phyloP scores from a whole-genome alignment of 768 basidiomycete genomes.

The Leccinum arenicola region DNA sequence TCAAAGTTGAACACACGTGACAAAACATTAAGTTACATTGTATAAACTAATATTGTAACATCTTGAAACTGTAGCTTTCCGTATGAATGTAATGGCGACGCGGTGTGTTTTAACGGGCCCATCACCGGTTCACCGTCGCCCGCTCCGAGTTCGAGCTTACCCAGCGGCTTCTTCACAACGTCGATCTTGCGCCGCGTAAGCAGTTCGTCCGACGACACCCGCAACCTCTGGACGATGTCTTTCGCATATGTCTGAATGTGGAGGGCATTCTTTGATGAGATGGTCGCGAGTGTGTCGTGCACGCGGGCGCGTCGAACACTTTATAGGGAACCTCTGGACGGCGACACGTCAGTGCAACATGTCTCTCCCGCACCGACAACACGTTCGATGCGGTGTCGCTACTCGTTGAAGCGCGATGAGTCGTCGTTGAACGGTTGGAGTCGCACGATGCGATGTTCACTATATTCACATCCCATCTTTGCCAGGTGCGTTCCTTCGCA shows the following conservation, averaged over 20 bases:
- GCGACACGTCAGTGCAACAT: conserved; percentile 18
- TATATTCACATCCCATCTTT: conserved; percentile 23
- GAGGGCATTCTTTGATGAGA: conserved; percentile 14
- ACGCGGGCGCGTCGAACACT: conserved; percentile 9
- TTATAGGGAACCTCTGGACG: conserved; percentile 19
- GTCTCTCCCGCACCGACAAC: conserved; percentile 15
- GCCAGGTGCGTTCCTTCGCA: conserved; percentile 25
- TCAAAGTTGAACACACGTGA: too few species aligned
- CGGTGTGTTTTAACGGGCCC: too few species aligned
- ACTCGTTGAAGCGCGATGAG: conserved; percentile 15
- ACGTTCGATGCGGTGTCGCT: conserved; percentile 15
- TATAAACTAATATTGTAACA: too few species aligned
- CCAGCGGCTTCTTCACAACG: conserved; percentile 30
- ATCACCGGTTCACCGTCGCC: conserved; percentile 13
- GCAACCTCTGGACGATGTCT: conserved; percentile 31
- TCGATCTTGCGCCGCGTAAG: conserved; percentile 27
- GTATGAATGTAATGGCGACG: too few species aligned
- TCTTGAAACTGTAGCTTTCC: too few species aligned
- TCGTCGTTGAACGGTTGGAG: conserved; percentile 4
- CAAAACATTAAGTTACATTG: too few species aligned
- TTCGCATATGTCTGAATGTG: conserved; percentile 25
- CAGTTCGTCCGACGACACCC: conserved; percentile 26
- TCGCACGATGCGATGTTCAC: conserved; percentile 6
- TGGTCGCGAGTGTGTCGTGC: not conserved
- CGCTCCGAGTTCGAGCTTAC: conserved; percentile 18